These are phyloP conservation scores for Metrosideros polymorpha DNA, from an alignment of 441 rosid species.

Conservation along the genomic window DNA sequence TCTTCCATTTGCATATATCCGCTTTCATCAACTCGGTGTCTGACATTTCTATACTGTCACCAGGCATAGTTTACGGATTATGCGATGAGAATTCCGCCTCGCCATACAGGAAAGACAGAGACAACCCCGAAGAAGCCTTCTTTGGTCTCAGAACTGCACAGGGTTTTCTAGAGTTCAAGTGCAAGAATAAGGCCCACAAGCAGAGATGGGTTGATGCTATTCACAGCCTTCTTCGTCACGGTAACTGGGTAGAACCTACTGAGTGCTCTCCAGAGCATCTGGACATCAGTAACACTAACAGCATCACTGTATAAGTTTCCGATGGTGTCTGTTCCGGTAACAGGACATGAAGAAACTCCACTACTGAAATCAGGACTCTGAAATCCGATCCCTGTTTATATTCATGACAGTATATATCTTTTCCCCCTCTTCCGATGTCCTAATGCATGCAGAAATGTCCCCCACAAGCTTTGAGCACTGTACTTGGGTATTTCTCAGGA, in stretches of 20 bases:
- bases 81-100: conserved; percentile 80
- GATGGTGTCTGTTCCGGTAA: conserved; percentile 1
- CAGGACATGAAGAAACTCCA: neutral
- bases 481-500: neutral
- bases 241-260: conserved; percentile 26
- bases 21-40: neutral
- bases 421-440: neutral
- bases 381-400: neutral
- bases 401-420: neutral
- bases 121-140: conserved; percentile 48
- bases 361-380: neutral
- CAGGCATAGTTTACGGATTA: conserved; percentile 75
- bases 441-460: neutral
- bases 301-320: conserved; percentile 8
- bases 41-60: neutral
- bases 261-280: conserved; percentile 39
- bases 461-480: neutral
- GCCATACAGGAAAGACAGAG: conserved; percentile 76
- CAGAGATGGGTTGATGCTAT: conserved; percentile 79
- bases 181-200: conserved; percentile 73
- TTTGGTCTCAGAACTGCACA: conserved; percentile 80
- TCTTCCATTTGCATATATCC: neutral
- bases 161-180: conserved; percentile 78
- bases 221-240: conserved; percentile 52
- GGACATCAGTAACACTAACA: conserved; percentile 14